Base-by-base conservation (phyloP, 2,329 filamentous ascomycete species). In the Magnaporthiopsis incrustans region DNA sequence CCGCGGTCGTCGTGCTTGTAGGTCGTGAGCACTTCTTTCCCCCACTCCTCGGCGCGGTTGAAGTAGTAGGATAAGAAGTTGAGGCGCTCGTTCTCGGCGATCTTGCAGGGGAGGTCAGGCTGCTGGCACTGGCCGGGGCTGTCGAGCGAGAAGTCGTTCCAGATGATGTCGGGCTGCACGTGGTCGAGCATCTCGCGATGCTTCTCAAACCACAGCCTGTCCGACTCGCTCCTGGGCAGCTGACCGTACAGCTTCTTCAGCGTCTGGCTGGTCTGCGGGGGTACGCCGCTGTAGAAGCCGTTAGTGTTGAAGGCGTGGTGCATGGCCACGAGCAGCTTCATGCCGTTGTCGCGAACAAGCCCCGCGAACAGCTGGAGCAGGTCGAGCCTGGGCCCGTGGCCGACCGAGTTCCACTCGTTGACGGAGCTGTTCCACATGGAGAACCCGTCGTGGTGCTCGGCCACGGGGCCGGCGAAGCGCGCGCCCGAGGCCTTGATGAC, bases 361-460 rank as follows among this genome's bases (percentile, higher is more conserved):
- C 60, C 60, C 15, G 35, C 60, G 26, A 61, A 61, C 14, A 61
- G 60, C 60, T 56, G 25, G 8, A 61, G 60, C 38, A 61, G 60
- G 38, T 61, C 60, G 32, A 61, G 44, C 22, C 32, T 53, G 10
- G 60, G 60, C 4, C 60, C 60, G 7, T 7, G 14, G 26, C 32
- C 27, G 26, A 61, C 60, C 60, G 60, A 61, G 60, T 56, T 61
- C 60, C 60, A 61, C 38, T 61, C 60, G 38, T 61, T 61, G 60
- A 61, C 60, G 15, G 44, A 30, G 11, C 60, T 61, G 38, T 61
- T 38, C 60, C 60, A 61, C 60, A 79, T 68, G 2, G 78, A 75
- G 65, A 77, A 81, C 14, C 79, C 79, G 64, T 81, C 79, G 68
- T 81, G 79, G 66, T 81, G 79, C 67, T 81, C 80, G 1, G 77